phyloP scores from a whole-genome alignment of 2,329 filamentous ascomycete species.

The Berkeleyomyces basicola region DNA sequence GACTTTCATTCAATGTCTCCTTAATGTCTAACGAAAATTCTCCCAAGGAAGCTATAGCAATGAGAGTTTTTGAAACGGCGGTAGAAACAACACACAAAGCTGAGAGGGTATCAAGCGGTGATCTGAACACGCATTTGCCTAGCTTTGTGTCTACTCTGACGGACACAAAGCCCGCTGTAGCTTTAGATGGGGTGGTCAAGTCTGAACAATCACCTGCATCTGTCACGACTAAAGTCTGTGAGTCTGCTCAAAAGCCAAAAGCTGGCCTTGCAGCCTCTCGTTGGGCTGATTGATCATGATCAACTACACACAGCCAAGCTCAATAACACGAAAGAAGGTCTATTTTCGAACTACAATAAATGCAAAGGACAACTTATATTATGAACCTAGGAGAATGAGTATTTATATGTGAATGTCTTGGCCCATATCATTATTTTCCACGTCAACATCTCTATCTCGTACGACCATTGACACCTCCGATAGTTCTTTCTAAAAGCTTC shows the following conservation, averaged over 20 bases:
- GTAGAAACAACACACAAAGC: too few relatives aligned
- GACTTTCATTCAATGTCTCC: neutral
- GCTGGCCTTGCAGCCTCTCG: conserved; percentile 1
- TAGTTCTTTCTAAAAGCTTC: conserved; percentile 49
- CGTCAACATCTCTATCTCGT: neutral
- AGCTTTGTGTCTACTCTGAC: too few relatives aligned
- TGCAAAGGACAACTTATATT: neutral
- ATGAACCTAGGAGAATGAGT: neutral
- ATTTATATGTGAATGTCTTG: neutral
- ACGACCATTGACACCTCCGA: conserved; percentile 21
- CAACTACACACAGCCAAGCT: neutral
- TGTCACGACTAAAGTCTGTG: neutral
- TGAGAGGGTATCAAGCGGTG: too few relatives aligned
- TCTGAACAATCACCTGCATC: neutral
- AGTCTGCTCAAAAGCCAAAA: neutral
- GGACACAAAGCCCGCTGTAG: too few relatives aligned
- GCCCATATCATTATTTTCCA: neutral
- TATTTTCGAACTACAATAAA: neutral
- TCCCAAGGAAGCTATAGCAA: neutral
- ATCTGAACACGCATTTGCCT: too few relatives aligned
- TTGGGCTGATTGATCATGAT: neutral
- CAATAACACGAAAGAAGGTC: neutral
- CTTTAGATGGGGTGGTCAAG: neutral
- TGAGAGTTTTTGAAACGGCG: too few relatives aligned
- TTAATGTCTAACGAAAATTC: neutral